phyloP scores from a whole-genome alignment of 495 filamentous ascomycete species.

The Cetradonia linearis region DNA sequence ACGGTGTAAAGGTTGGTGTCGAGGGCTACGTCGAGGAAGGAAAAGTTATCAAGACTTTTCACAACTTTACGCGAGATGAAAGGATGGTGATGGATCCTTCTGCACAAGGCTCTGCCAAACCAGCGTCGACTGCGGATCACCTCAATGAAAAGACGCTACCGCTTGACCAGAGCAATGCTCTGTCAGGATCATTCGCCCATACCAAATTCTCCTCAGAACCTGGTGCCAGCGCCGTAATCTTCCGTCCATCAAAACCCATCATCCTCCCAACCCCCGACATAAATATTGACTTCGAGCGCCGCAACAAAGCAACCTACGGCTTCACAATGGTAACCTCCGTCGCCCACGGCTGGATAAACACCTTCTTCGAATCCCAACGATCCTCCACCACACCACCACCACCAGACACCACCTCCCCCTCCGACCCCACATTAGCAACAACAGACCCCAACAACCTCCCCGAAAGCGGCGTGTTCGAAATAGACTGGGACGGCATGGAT shows the following conservation, averaged over 20 bases:
- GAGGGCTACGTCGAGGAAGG: slow-evolving; percentile 83
- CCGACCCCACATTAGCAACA: slow-evolving; percentile 28
- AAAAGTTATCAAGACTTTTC: slow-evolving; percentile 71
- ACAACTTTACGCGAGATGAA: slow-evolving; percentile 68
- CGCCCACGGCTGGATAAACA: slow-evolving; percentile 94
- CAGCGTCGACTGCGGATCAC: slow-evolving; percentile 15
- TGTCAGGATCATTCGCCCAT: slow-evolving; percentile 8
- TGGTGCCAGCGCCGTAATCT: slow-evolving; percentile 59
- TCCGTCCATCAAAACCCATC: slow-evolving; percentile 57
- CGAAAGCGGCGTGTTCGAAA: slow-evolving; percentile 49
- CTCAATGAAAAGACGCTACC: slow-evolving; percentile 24
- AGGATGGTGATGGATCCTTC: slow-evolving; percentile 58
- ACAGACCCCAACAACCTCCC: slow-evolving; percentile 46
- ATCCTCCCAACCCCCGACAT: slow-evolving; percentile 71
- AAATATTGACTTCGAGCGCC: slow-evolving; percentile 79
- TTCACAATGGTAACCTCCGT: slow-evolving; percentile 85
- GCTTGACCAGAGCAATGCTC: slow-evolving; percentile 16
- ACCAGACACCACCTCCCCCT: slow-evolving; percentile 26
- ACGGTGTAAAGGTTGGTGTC: slow-evolving; percentile 79
- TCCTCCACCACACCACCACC: slow-evolving; percentile 41
- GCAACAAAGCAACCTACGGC: slow-evolving; percentile 65
- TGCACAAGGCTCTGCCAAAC: slow-evolving; percentile 34
- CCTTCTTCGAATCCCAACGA: slow-evolving; percentile 78
- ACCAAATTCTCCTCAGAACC: slow-evolving; percentile 28
- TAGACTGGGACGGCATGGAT: slow-evolving; percentile 56